phyloP scores from a whole-genome alignment of 2,329 filamentous ascomycete species.

The Scopulariopsis brevicaulis region DNA sequence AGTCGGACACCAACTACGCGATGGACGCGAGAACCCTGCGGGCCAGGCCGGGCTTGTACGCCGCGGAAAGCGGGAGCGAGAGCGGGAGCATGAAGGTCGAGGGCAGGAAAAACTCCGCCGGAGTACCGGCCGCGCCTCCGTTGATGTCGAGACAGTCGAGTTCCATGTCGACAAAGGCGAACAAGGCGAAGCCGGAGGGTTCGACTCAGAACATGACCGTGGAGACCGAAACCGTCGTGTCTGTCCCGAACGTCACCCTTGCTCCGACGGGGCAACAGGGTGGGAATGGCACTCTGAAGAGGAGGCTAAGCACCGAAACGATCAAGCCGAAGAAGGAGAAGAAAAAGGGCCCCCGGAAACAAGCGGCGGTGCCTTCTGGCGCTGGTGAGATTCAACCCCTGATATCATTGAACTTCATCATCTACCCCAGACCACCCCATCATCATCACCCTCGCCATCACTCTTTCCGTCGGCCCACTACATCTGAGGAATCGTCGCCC shows the following conservation, averaged over 20 bases:
- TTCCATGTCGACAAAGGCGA: slow-evolving; percentile 49
- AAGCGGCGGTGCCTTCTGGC: slow-evolving; percentile 57
- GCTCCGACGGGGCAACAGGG: slow-evolving; percentile 54
- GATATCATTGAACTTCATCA: slow-evolving; percentile 5
- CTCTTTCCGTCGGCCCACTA: not conserved
- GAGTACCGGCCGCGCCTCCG: slow-evolving; percentile 29
- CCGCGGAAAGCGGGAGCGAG: slow-evolving; percentile 54
- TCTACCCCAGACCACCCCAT: slow-evolving; percentile 6
- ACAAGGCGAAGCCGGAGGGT: slow-evolving; percentile 64
- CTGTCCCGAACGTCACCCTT: slow-evolving; percentile 74
- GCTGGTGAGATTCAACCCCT: slow-evolving; percentile 49
- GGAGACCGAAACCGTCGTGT: slow-evolving; percentile 90
- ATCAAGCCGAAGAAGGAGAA: slow-evolving; percentile 92
- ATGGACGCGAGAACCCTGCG: slow-evolving; percentile 29
- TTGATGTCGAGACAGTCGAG: slow-evolving; percentile 56
- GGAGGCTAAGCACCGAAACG: slow-evolving; percentile 89
- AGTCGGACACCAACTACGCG: slow-evolving; percentile 26
- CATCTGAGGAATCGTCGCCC: not conserved
- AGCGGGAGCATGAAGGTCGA: slow-evolving; percentile 39
- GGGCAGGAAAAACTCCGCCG: slow-evolving; percentile 25
- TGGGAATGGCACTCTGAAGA: slow-evolving; percentile 60
- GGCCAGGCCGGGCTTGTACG: slow-evolving; percentile 31
- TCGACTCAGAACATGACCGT: slow-evolving; percentile 88
- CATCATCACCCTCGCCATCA: not conserved
- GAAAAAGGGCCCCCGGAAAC: slow-evolving; percentile 67